Evolutionary conservation across 2,329 filamentous ascomycete genomes (phyloP).

Genomic region (Tympanopsis confertula): DNA sequence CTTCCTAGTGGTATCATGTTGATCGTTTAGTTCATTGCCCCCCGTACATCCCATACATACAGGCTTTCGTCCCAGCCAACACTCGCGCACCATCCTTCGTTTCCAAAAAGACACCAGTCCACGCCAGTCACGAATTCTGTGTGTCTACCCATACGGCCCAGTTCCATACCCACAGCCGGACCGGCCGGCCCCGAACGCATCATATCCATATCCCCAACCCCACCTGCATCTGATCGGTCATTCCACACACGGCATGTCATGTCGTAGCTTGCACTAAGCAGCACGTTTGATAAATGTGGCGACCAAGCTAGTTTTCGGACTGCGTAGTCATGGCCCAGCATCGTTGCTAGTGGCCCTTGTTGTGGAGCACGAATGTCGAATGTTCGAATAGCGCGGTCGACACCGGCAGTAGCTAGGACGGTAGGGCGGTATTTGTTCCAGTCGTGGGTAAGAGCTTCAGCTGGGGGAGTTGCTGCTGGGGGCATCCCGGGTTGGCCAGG

Average conservation of each 20-base stretch:
- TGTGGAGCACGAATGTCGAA: conserved; percentile 77
- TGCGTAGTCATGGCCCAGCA: conserved; percentile 84
- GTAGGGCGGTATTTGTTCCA: conserved; percentile 96
- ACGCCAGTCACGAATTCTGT: conserved; percentile 94
- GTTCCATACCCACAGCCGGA: conserved; percentile 46
- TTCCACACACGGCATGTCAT: conserved; percentile 96
- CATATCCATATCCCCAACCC: conserved; percentile 6
- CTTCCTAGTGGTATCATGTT: no score
- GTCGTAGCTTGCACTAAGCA: conserved; percentile 87
- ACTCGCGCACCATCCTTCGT: conserved; percentile 88
- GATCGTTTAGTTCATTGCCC: neutral
- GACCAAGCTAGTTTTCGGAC: conserved; percentile 81
- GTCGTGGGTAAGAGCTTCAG: conserved; percentile 85
- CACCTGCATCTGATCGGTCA: conserved; percentile 39
- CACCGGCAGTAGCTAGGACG: conserved; percentile 76
- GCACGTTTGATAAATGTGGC: conserved; percentile 78
- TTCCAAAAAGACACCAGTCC: conserved; percentile 95
- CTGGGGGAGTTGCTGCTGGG: conserved; percentile 40
- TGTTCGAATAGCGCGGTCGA: conserved; percentile 75
- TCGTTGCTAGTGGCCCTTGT: conserved; percentile 59
- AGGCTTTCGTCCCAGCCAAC: conserved; percentile 90
- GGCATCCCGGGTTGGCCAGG: conserved; percentile 9
- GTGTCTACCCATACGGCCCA: conserved; percentile 82
- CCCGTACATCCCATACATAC: conserved; percentile 68
- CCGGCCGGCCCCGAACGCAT: conserved; percentile 20